Evolutionary conservation across 257 asterid species (phyloP).

Genomic region (Nicotiana otophora): DNA sequence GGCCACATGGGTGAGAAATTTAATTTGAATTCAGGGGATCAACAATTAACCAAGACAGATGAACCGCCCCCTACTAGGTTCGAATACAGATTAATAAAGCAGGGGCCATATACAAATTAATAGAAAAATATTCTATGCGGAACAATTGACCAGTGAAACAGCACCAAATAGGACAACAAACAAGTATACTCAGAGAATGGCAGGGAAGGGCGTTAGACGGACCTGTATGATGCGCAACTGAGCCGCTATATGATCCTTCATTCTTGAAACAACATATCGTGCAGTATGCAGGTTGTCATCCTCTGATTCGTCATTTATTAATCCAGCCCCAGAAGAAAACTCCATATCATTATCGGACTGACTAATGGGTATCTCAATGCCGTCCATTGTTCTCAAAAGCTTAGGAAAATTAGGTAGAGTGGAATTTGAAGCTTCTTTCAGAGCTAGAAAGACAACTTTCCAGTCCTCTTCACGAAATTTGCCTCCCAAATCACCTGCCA

Average conservation of each 20-base stretch:
- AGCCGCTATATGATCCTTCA: constrained; percentile 69
- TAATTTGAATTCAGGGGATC: no score
- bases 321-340: constrained; percentile 38
- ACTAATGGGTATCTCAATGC: constrained; percentile 51
- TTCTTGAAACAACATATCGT: constrained; percentile 68
- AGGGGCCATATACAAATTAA: no score
- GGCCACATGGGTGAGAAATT: no score
- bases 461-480: constrained; percentile 68
- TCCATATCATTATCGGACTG: constrained; percentile 41
- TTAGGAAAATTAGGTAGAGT: constrained; percentile 53
- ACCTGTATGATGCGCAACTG: constrained; percentile 78
- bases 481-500: constrained; percentile 57
- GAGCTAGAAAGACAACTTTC: constrained; percentile 53
- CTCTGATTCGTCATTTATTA: constrained; percentile 34
- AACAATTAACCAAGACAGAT: no score
- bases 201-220: not conserved
- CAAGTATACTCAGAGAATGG: not conserved
- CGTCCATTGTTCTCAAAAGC: constrained; percentile 68
- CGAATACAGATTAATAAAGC: no score
- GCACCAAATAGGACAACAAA: not conserved
- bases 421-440: constrained; percentile 60
- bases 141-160: not conserved
- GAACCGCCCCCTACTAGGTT: no score
- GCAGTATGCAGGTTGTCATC: constrained; percentile 66
- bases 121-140: not conserved